Conservation (phyloP, 2,329 filamentous ascomycete genomes). For the Fusarium nygamai region DNA sequence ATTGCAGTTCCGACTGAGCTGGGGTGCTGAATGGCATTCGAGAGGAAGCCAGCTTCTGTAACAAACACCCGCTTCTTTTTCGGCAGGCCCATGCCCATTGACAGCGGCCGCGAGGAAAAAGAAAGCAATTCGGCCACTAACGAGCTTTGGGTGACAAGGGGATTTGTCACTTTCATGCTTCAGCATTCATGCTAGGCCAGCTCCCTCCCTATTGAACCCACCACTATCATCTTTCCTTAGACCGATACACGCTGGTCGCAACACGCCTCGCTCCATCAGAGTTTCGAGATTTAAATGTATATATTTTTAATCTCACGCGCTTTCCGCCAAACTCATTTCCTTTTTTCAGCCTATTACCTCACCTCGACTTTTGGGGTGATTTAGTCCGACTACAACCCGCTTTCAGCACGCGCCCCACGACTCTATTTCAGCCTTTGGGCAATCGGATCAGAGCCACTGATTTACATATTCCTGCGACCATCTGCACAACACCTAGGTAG, state of each 20-base stretch:
- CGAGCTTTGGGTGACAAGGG: slow-evolving; percentile 10
- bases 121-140: slow-evolving; percentile 18
- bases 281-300: not conserved
- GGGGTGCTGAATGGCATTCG: slow-evolving; percentile 33
- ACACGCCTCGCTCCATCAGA: not conserved
- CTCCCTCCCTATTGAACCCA: slow-evolving; percentile 1
- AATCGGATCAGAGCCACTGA: slow-evolving; percentile 33
- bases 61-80: slow-evolving; percentile 26
- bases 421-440: slow-evolving; percentile 36
- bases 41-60: slow-evolving; percentile 20
- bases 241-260: slow-evolving; percentile 24
- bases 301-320: slow-evolving; percentile 11
- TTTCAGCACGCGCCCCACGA: slow-evolving; percentile 36
- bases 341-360: slow-evolving; percentile 19
- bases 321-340: slow-evolving; percentile 27
- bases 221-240: not conserved
- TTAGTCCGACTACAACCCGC: slow-evolving; percentile 27
- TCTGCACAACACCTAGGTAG: slow-evolving; percentile 17
- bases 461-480: slow-evolving; percentile 26
- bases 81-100: slow-evolving; percentile 29
- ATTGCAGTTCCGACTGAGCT: slow-evolving; percentile 16
- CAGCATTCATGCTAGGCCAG: not conserved
- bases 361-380: slow-evolving; percentile 15
- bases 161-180: slow-evolving; percentile 1
- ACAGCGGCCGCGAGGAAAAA: slow-evolving; percentile 18